Conservation (phyloP, 352 stramenopile species). For the Blastocystis sp. region DNA sequence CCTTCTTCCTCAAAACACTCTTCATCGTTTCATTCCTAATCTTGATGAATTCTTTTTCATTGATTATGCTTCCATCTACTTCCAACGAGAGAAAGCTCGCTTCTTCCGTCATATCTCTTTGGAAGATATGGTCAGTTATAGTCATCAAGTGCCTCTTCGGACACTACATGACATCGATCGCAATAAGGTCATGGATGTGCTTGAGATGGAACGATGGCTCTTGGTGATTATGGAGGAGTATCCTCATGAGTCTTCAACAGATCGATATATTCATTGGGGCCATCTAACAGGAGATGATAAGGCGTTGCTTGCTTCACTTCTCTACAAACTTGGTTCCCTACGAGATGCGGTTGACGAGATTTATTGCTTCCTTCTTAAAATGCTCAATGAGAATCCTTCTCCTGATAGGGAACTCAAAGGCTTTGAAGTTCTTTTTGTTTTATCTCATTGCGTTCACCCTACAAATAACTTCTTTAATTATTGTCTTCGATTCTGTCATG, state of each 20-base stretch:
- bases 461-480: conserved; percentile 39
- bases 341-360: conserved; percentile 20
- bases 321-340: neutral
- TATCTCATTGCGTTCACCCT: neutral
- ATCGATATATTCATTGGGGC: neutral
- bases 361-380: neutral
- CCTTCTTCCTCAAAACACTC: neutral
- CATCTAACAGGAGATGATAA: neutral
- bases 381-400: neutral
- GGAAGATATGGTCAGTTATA: neutral
- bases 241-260: neutral
- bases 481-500: neutral
- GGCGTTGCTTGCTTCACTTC: neutral
- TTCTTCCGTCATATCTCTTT: conserved; percentile 32
- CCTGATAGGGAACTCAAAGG: neutral
- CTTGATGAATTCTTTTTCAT: conserved; percentile 40
- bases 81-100: conserved; percentile 6
- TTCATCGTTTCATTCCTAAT: conserved; percentile 21
- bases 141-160: neutral
- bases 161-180: conserved; percentile 6
- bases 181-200: neutral
- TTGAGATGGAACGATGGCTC: conserved; percentile 39
- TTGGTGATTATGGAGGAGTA: neutral
- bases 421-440: conserved; percentile 13
- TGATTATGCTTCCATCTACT: conserved; percentile 44